Base-by-base conservation (phyloP, 345 rosid genomes). In the Rhodamnia argentea region DNA sequence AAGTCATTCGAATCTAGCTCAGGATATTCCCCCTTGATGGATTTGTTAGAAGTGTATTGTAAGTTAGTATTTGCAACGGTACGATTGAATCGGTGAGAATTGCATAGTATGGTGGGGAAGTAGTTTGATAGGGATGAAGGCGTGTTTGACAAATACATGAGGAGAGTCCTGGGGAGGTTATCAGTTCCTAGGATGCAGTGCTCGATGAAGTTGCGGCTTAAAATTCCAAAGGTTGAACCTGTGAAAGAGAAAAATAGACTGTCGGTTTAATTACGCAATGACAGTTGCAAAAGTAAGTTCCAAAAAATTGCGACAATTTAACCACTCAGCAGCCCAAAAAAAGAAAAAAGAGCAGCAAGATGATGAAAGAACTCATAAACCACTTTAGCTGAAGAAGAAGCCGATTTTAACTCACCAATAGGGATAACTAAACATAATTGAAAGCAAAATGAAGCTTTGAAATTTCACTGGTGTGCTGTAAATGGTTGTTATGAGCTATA, bases 71-170 rank as follows among this genome's bases (percentile, higher is more conserved):
- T 97, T 85, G 96, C 82, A 70, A 93, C 90, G 26, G 98, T 96
- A 87, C 84, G 93, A 85, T 86, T 94, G 88, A 91, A 94, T 85
- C 89, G 91, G 84, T 26, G 92, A 2, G 98, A 90, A 89, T 96
- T 97, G 85, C 99, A 97, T 50, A 96, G 91, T 59, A 95, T 64
- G 1, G 98, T 94, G 10, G 94, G 98, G 89, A 97, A 96, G 91
- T 97, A 97, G 90, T 91, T 94, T 86, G 93, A 84, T 57, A 93
- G 89, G 15, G 99, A 93, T 40, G 90, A 93, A 83, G 94, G 96
- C 26, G 94, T 94, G 87, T 97, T 97, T 83, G 99, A 88, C 83
- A 94, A 93, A 91, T 96, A 97, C 99, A 97, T 95, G 88, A 97
- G 88, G 81, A 97, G 94, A 81, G 94, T 93, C 90, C 99, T 93